Evolutionary conservation across 2,329 filamentous ascomycete species (phyloP).

Genomic region (Aspergillus fumigatiaffinis): DNA sequence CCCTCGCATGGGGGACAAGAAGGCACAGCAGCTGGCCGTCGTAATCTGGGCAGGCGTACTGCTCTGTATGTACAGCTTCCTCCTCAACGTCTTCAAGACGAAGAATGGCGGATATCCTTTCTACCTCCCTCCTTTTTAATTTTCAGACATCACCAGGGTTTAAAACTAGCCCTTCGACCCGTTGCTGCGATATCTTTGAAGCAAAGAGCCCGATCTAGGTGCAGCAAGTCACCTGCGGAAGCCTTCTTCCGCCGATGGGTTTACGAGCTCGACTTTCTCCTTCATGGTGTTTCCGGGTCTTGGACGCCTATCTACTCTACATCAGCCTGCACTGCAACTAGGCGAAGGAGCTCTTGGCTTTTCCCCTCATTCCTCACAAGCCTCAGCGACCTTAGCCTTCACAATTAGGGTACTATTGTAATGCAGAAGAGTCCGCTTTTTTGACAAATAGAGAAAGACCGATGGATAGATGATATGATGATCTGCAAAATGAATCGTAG

Average conservation of each 20-base stretch:
- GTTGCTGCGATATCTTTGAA: neutral
- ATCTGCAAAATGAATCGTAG: neutral
- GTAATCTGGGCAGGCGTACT: slow-evolving; percentile 74
- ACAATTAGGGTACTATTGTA: neutral
- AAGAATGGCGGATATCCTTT: slow-evolving; percentile 97
- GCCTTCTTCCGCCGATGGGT: neutral
- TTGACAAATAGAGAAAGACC: neutral
- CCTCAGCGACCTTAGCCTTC: neutral
- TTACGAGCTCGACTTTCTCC: neutral
- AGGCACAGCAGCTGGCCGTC: slow-evolving; percentile 75
- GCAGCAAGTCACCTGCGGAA: neutral
- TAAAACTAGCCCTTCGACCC: neutral
- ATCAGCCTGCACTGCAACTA: neutral
- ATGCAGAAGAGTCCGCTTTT: neutral
- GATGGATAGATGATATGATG: neutral
- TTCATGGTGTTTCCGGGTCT: neutral
- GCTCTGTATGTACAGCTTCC: slow-evolving; percentile 84
- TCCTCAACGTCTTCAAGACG: slow-evolving; percentile 86
- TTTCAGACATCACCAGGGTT: neutral
- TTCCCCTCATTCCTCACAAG: neutral
- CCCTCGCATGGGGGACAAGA: slow-evolving; percentile 75
- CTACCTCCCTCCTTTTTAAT: slow-evolving; percentile 80
- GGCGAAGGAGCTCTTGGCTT: neutral
- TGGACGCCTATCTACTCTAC: neutral
- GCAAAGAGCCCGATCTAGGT: too few species aligned